Base-by-base conservation (phyloP, 495 filamentous ascomycete species). In the Aspergillus sclerotioniger region DNA sequence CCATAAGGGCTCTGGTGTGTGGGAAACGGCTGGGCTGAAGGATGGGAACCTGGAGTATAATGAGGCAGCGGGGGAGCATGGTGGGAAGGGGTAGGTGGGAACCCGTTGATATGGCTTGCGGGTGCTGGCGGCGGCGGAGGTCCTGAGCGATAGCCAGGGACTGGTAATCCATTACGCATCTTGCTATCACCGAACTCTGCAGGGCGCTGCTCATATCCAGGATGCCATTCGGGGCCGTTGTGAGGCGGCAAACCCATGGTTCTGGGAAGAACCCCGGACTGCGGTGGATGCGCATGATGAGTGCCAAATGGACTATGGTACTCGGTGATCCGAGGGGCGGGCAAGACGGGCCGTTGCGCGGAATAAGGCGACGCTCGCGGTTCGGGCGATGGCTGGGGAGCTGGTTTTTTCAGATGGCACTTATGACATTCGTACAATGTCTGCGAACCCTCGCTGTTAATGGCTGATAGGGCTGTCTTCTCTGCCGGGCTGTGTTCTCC, bases 401-500 rank as follows among this genome's bases (percentile, higher is more conserved):
- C 57, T 21, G 67, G 59, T 48, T 73, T 73, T 63, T 77, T 78
- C 47, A 81, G 57, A 60, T 81, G 76, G 56, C 80, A 83, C 57
- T 81, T 82, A 62, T 83, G 80, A 58, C 80, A 82, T 63, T 80
- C 76, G 31, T 74, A 76, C 3, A 61, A 45, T 7, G 52, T 41
- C 43, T 61, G 57, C 20, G 59, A 51, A 9, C 45, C 57, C 19
- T 65, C 62, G n/a, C 28, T 29, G 31, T 17, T 48, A 15, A 28
- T 48, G 17, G 29, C 55, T 67, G 64, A 29, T 47, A 57, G 39
- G 16, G 50, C 37, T 20, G 39, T 50, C 17, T 37, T 57, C 29
- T 51, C 61, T 20, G 57, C 41, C 28, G 50, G 57, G 15, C 44
- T 57, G 47, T 58, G 59, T 32, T 76, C 71, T 2, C 71, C 73